These are phyloP conservation scores for Endocarpon pusillum DNA, from an alignment of 495 filamentous ascomycete species.

Conservation along the genomic window DNA sequence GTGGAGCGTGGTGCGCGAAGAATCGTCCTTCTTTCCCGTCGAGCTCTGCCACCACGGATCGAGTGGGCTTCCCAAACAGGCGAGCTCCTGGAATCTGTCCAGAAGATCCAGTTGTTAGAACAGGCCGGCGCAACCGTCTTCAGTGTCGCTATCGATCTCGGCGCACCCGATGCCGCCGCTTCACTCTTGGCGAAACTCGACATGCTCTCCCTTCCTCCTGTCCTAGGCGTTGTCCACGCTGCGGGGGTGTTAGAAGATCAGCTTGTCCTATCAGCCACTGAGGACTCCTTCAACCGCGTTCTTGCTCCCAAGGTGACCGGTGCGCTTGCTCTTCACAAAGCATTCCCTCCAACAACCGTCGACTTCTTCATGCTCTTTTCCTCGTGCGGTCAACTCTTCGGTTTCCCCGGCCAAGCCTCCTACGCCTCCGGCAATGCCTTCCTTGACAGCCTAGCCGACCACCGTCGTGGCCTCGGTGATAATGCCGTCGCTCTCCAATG, in stretches of 20 bases:
- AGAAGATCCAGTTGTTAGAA: conserved; percentile 15
- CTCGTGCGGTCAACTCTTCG: conserved; percentile 21
- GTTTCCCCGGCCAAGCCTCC: conserved; percentile 18
- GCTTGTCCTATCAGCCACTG: conserved; percentile 18
- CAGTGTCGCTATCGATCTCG: conserved; percentile 15
- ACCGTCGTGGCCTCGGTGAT: conserved; percentile 18
- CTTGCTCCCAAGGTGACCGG: conserved; percentile 27
- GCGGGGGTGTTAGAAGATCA: conserved; percentile 27
- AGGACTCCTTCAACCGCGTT: conserved; percentile 17
- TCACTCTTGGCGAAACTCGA: conserved; percentile 11
- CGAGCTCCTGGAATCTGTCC: conserved; percentile 1
- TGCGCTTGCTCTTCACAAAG: conserved; percentile 19
- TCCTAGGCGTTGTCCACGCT: conserved; percentile 31
- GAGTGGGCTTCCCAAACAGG: conserved; percentile 9
- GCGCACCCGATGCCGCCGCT: conserved; percentile 3
- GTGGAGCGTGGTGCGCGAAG: conserved; percentile 23
- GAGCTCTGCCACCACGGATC: conserved; percentile 15
- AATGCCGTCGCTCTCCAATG: conserved; percentile 25
- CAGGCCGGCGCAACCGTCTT: conserved; percentile 13
- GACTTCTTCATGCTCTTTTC: conserved; percentile 26
- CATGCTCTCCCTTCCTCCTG: conserved; percentile 13
- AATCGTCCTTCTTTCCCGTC: conserved; percentile 24
- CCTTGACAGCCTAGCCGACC: conserved; percentile 19
- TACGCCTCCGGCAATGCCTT: conserved; percentile 23
- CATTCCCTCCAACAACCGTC: conserved; percentile 16